phyloP scores from a whole-genome alignment of 2,329 filamentous ascomycete species.

The Neophaeococcomyces aloes region DNA sequence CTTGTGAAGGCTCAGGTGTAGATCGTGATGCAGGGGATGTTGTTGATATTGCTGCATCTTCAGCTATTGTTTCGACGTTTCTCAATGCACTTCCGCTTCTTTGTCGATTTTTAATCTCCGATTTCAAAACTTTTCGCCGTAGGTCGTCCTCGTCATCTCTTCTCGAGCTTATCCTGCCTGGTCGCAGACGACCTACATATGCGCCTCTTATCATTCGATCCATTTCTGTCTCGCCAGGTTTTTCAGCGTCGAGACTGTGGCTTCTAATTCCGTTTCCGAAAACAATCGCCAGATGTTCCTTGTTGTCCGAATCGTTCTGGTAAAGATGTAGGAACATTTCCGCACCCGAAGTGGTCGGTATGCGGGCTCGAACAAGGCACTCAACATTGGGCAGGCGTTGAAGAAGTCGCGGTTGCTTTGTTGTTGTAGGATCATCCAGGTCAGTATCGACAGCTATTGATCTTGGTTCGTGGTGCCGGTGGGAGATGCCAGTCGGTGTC shows the following conservation, averaged over 20 bases:
- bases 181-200: constrained; percentile 78
- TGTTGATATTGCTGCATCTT: constrained; percentile 11
- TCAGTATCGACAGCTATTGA: constrained; percentile 35
- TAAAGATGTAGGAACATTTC: constrained; percentile 98
- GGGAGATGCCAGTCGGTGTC: constrained; percentile 25
- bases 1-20: no score
- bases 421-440: constrained; percentile 24
- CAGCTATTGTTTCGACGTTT: constrained; percentile 19
- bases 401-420: constrained; percentile 60
- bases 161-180: constrained; percentile 68
- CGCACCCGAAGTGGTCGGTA: constrained; percentile 79
- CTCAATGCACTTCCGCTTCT: constrained; percentile 20
- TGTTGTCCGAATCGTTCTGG: constrained; percentile 81
- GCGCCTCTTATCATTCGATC: constrained; percentile 83
- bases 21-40: neutral
- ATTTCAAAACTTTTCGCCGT: constrained; percentile 3
- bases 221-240: constrained; percentile 40
- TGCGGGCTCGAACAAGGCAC: constrained; percentile 87
- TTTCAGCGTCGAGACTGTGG: constrained; percentile 45
- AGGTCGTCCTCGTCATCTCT: constrained; percentile 33
- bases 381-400: constrained; percentile 71
- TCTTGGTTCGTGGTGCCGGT: constrained; percentile 27
- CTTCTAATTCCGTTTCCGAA: constrained; percentile 77
- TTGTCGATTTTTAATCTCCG: neutral
- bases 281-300: constrained; percentile 94